Percentiles rank a stretch among this genome's conserved stretches.
Conservation (phyloP, 306 rosid genomes). For the Delonix regia region DNA sequence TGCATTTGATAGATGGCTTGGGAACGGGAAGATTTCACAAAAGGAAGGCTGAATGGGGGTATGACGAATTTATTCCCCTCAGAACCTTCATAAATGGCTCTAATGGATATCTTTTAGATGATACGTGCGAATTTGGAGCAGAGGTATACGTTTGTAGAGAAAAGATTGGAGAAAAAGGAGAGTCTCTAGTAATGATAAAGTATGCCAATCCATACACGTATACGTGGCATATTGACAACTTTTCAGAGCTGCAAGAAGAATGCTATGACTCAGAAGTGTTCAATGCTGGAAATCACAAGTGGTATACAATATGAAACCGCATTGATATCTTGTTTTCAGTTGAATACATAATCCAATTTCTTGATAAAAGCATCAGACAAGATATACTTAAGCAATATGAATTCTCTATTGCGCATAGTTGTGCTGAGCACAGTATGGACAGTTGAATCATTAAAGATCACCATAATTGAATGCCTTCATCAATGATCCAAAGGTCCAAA, state of each 20-base stretch:
- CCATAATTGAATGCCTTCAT: too few species aligned
- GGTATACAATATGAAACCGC: conserved; percentile 44
- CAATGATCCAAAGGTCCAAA: too few species aligned
- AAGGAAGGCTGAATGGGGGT: conserved; percentile 62
- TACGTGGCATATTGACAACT: conserved; percentile 49
- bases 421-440: too few species aligned
- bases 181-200: conserved; percentile 57
- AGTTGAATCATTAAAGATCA: too few species aligned
- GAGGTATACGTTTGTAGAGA: conserved; percentile 69
- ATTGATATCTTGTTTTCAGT: background rate
- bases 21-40: conserved; percentile 56
- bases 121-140: conserved; percentile 62
- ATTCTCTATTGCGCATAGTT: too few species aligned
- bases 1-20: conserved; percentile 44
- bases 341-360: too few species aligned
- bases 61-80: conserved; percentile 56
- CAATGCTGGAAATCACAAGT: conserved; percentile 51
- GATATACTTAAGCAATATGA: too few species aligned
- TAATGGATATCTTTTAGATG: conserved; percentile 61
- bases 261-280: conserved; percentile 47
- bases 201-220: conserved; percentile 47
- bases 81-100: too few species aligned
- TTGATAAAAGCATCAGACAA: too few species aligned
- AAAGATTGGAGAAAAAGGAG: conserved; percentile 51
- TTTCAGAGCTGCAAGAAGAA: conserved; percentile 45